A percentile compares a stretch with the other conserved stretches of the same genome.
Conservation (phyloP, 352 stramenopile species). For the Globisporangium apiculatum region DNA sequence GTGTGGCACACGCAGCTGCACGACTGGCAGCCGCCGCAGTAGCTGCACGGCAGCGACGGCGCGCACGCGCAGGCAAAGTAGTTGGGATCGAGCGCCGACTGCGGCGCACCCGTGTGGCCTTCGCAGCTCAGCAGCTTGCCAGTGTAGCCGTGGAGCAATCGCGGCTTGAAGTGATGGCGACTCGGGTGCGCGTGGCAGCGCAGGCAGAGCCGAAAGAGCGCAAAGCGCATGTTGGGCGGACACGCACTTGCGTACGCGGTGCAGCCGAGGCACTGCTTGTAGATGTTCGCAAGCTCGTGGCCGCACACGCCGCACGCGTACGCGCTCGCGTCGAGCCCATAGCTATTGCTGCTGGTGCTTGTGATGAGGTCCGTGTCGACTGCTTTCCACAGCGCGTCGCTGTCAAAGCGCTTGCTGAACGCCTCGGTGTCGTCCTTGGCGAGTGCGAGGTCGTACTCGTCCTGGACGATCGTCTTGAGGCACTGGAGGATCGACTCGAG, state of each 20-base stretch:
- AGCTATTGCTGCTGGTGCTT: not conserved
- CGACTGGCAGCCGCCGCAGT: slow-evolving; percentile 75
- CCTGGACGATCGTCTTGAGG: slow-evolving; percentile 68
- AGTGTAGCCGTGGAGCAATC: slow-evolving; percentile 44
- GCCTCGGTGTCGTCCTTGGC: slow-evolving; percentile 66
- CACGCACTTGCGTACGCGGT: slow-evolving; percentile 50
- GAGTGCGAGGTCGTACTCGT: slow-evolving; percentile 57
- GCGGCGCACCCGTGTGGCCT: slow-evolving; percentile 67
- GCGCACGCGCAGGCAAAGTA: slow-evolving; percentile 72
- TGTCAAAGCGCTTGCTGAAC: slow-evolving; percentile 68
- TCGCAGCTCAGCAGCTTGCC: slow-evolving; percentile 66
- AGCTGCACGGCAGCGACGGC: slow-evolving; percentile 44
- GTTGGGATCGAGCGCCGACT: slow-evolving; percentile 55
- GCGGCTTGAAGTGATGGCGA: slow-evolving; percentile 71
- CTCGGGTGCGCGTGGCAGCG: slow-evolving; percentile 64
- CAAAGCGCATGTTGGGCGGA: slow-evolving; percentile 58
- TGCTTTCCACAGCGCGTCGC: slow-evolving; percentile 64
- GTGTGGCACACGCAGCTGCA: slow-evolving; percentile 82
- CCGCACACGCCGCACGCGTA: slow-evolving; percentile 64
- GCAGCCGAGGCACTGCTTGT: slow-evolving; percentile 82
- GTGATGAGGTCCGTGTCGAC: slow-evolving; percentile 46
- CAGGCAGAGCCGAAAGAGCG: slow-evolving; percentile 60
- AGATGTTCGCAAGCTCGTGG: slow-evolving; percentile 77
- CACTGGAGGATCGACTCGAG: slow-evolving; percentile 74
- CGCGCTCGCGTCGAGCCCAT: slow-evolving; percentile 21